Percentiles rank a stretch among this genome's conserved stretches.
Evolutionary conservation across 176 grass and related monocot species (phyloP).

Genomic region (Juncus inflexus): DNA sequence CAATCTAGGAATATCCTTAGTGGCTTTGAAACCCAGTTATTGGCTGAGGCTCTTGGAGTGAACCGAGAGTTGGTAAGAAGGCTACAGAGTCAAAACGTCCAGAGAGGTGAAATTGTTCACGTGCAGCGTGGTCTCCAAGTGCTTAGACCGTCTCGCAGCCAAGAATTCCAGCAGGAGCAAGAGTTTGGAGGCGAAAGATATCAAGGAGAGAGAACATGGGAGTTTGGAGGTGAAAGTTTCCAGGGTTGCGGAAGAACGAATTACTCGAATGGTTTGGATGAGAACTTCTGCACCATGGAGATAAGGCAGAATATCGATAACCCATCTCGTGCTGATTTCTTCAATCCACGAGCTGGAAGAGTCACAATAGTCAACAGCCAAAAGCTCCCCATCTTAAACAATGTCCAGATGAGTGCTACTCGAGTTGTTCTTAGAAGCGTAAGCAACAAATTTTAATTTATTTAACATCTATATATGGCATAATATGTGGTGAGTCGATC

Average conservation of each 20-base stretch:
- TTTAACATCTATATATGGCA: too few relatives aligned
- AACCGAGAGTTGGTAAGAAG: conserved; percentile 21
- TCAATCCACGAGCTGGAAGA: conserved; percentile 30
- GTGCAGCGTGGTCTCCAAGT: conserved; percentile 25
- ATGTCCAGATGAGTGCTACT: conserved; percentile 32
- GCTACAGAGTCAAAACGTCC: conserved; percentile 30
- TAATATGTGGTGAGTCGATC: too few relatives aligned
- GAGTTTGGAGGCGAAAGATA: not conserved
- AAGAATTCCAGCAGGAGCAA: not conserved
- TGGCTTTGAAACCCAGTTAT: conserved; percentile 28
- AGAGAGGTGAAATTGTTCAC: conserved; percentile 33
- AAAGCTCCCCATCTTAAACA: conserved; percentile 36
- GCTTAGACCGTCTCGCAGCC: conserved; percentile 11
- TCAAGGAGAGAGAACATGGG: too few relatives aligned
- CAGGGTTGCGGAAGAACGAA: not conserved
- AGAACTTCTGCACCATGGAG: conserved; percentile 32
- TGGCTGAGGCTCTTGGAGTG: conserved; percentile 37
- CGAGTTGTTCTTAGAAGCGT: conserved; percentile 34
- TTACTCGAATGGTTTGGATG: conserved; percentile 25
- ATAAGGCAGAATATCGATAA: conserved; percentile 32
- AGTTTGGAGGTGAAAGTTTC: not conserved
- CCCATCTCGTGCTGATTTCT: conserved; percentile 25
- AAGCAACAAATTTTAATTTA: not conserved
- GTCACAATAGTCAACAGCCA: conserved; percentile 31
- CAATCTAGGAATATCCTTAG: conserved; percentile 26